A percentile compares a stretch with the other conserved stretches of the same genome.
These are phyloP conservation scores for Ulmus americana DNA, from an alignment of 331 rosid species.

Conservation along the genomic window DNA sequence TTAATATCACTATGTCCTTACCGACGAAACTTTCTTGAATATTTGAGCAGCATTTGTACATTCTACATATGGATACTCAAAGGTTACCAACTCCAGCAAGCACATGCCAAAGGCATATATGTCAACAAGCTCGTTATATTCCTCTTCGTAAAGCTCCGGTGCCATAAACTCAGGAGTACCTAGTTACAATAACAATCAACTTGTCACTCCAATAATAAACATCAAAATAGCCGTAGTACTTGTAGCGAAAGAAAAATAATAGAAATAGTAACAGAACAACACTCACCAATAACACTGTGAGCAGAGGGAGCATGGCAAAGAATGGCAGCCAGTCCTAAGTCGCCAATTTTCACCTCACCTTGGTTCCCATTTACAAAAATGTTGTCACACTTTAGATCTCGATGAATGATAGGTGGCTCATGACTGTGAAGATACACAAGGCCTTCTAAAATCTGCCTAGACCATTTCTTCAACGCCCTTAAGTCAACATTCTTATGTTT, in stretches of 20 bases:
- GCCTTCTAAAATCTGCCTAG: constrained; percentile 94
- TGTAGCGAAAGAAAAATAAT: constrained; percentile 10
- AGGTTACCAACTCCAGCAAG: constrained; percentile 79
- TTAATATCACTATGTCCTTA: constrained; percentile 32
- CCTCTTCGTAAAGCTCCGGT: constrained; percentile 94
- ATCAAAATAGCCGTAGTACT: constrained; percentile 13
- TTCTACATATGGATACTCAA: constrained; percentile 87
- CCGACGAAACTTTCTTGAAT: constrained; percentile 91
- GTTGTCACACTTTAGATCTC: constrained; percentile 91
- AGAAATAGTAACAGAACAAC: constrained; percentile 15
- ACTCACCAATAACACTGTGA: constrained; percentile 85
- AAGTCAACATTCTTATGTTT: constrained; percentile 86
- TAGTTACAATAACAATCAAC: constrained; percentile 28
- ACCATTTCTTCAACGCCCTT: constrained; percentile 98
- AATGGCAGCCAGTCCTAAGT: constrained; percentile 88
- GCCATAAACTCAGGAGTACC: constrained; percentile 99
- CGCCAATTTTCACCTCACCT: constrained; percentile 98
- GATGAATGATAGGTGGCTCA: constrained; percentile 86
- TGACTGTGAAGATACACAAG: constrained; percentile 89
- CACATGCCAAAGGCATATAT: constrained; percentile 98
- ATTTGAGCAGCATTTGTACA: constrained; percentile 97
- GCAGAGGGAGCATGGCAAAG: constrained; percentile 85
- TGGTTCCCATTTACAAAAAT: constrained; percentile 95
- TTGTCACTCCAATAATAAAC: constrained; percentile 12
- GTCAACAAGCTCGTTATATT: constrained; percentile 91